Percentiles rank a stretch among this genome's conserved stretches.
phyloP scores from a whole-genome alignment of 2,329 filamentous ascomycete species.

The Blastomyces gilchristii region DNA sequence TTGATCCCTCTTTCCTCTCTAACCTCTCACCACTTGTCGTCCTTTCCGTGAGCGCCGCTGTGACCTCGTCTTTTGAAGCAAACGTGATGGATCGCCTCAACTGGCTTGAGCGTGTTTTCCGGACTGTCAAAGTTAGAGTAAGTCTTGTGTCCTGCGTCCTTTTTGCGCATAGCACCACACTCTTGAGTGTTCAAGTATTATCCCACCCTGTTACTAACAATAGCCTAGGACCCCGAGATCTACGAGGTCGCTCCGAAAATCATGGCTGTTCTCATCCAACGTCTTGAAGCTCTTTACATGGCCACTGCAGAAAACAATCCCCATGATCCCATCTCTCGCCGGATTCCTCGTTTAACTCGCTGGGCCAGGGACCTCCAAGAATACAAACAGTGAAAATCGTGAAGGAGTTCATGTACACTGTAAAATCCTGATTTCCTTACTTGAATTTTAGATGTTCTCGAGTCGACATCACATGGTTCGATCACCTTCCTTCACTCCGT shows the following conservation, averaged over 20 bases:
- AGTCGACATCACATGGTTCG: neutral
- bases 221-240: slow-evolving; percentile 42
- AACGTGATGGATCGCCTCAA: slow-evolving; percentile 46
- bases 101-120: slow-evolving; percentile 49
- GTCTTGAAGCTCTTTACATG: slow-evolving; percentile 49
- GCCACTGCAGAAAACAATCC: slow-evolving; percentile 43
- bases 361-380: slow-evolving; percentile 31
- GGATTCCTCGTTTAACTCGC: slow-evolving; percentile 39
- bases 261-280: slow-evolving; percentile 49
- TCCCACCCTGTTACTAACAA: neutral
- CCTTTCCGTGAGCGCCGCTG: slow-evolving; percentile 53
- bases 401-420: neutral
- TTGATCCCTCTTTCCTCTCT: slow-evolving; percentile 47
- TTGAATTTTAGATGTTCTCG: neutral
- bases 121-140: slow-evolving; percentile 45
- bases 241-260: slow-evolving; percentile 48
- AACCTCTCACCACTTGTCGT: slow-evolving; percentile 48
- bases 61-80: slow-evolving; percentile 46
- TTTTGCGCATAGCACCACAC: neutral
- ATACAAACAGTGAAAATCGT: slow-evolving; percentile 6
- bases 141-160: slow-evolving; percentile 17
- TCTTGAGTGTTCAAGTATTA: neutral
- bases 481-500: neutral
- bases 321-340: slow-evolving; percentile 42
- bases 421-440: neutral